Evolutionary conservation across 1,139 yeast species (phyloP), one percentile per base, ranked within the genome.

Genomic region (Protomyces inundatus): DNA sequence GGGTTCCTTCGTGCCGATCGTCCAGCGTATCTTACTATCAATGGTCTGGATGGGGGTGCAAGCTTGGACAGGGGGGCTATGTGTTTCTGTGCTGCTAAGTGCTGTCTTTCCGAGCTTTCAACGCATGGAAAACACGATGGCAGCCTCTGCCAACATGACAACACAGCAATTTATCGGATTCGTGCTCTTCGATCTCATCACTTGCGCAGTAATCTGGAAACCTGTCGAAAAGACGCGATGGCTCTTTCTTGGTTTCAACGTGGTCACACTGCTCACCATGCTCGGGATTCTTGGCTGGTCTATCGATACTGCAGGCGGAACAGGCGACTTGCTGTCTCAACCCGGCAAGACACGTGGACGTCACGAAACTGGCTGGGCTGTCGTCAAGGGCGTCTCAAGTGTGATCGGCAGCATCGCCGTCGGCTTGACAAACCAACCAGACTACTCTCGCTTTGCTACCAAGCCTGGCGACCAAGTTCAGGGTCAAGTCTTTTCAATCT

Each of bases 371-470:
- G 58, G 63, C 6, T 68, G 70, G 70, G 56, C 64, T 12, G 40
- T 63, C 14, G 53, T 64, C 33, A 54, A 66, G 35, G 68, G 69
- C 42, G 59, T 66, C 23, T 64, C 69, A 23, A 52, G 64, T 40
- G 65, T 67, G 30, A 58, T 68, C 61, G 66, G 66, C 35, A 34
- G 62, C 12, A 57, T 64, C 12, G 67, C 67, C 23, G 65, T 61
- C 33, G 59, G 62, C 9, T 42, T 60, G 9, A 55, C 64, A 33
- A 66, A 67, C 58, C 66, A 65, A 33, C 96, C 97, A 0, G 97
- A 90, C 80, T 90, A 89, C 75, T 81, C 96, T 32, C 84, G 97
- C 74, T 87, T 90, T 74, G 87, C 96, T 7, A 81, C 80, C 65
- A 81, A 82, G 35, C 78, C 79, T 46, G 72, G 73, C 45, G 77